Evolutionary conservation across 768 basidiomycete species (phyloP).

Genomic region (Mycena chlorophos): DNA sequence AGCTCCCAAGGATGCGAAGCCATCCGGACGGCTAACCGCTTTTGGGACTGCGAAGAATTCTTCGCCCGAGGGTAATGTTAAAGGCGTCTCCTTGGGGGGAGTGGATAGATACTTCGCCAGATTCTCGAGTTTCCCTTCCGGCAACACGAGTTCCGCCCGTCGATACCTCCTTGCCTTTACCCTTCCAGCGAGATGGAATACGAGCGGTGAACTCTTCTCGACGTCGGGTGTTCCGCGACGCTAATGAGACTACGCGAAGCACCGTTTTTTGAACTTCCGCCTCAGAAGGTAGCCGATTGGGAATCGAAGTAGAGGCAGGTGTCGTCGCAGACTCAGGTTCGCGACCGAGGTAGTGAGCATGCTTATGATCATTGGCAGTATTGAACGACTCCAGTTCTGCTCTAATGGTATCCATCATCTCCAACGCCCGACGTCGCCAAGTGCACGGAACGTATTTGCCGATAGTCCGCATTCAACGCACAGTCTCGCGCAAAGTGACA

Average conservation of each 20-base stretch:
- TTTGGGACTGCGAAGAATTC: background rate
- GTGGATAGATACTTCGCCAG: background rate
- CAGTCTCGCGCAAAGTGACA: background rate
- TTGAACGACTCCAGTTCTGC: background rate
- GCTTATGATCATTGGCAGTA: background rate
- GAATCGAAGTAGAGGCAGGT: too few relatives aligned
- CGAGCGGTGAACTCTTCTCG: background rate
- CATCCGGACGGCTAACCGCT: background rate
- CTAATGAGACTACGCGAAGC: background rate
- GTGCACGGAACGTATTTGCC: background rate
- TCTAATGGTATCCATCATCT: background rate
- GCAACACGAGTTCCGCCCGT: background rate
- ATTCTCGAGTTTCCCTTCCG: background rate
- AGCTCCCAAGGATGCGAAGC: background rate
- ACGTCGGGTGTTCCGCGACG: background rate
- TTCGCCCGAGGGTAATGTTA: background rate
- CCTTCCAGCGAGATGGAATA: background rate
- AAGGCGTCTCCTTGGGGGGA: background rate
- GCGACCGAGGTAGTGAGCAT: background rate
- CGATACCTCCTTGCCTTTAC: background rate
- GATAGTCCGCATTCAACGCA: background rate
- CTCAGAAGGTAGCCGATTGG: too few relatives aligned
- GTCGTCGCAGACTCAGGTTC: background rate
- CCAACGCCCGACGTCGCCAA: background rate
- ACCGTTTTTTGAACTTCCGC: background rate